Conservation (phyloP, 2,329 filamentous ascomycete genomes). For the Beauveria sp. region DNA sequence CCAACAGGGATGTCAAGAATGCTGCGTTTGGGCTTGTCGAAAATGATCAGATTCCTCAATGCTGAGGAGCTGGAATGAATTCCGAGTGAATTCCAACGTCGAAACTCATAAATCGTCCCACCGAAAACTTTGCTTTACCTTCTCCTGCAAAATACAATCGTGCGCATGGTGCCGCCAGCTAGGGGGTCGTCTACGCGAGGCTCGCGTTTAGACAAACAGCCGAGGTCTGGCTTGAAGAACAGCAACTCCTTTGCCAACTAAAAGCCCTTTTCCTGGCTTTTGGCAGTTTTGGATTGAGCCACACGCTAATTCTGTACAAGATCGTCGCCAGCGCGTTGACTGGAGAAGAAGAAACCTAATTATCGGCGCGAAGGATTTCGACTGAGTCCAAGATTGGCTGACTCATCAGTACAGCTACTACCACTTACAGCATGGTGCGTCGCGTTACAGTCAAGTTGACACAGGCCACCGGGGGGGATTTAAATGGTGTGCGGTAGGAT, state of each 20-base stretch:
- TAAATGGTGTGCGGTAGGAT: no score
- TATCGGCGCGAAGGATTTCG: neutral
- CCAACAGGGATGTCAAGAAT: neutral
- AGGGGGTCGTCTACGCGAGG: neutral
- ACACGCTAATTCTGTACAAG: neutral
- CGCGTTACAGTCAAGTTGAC: neutral
- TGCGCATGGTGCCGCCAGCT: neutral
- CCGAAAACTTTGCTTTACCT: neutral
- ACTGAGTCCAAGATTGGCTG: neutral
- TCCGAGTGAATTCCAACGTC: neutral
- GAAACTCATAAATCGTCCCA: neutral
- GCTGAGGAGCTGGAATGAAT: neutral
- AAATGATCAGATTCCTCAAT: neutral
- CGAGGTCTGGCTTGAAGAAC: neutral
- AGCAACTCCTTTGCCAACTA: neutral
- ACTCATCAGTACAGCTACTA: conserved; percentile 2
- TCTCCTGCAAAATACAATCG: neutral
- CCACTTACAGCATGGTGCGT: neutral
- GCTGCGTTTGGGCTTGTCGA: neutral
- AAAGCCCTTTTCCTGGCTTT: no score
- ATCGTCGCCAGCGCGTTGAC: neutral
- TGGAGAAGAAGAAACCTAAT: neutral
- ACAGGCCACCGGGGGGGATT: no score
- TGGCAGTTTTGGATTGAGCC: neutral
- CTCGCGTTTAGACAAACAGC: neutral